These are phyloP conservation scores for Plasmodium knowlesi DNA, from an alignment of 169 alveolate genomes.

Conservation along the genomic window DNA sequence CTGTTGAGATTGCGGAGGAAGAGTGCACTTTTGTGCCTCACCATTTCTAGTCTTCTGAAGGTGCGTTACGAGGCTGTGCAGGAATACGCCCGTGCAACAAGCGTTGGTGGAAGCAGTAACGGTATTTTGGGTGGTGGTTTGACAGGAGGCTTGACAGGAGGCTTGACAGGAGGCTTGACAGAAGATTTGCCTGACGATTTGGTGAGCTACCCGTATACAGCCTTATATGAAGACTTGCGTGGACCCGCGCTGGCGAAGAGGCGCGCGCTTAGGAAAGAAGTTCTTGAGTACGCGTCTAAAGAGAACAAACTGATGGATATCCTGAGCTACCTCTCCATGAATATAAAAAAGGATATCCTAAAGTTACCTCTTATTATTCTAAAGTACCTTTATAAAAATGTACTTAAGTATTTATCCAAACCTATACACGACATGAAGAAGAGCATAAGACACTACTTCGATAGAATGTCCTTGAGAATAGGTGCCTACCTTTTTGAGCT, in stretches of 20 bases:
- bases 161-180: not conserved
- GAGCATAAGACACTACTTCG: slow-evolving; percentile 31
- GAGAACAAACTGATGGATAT: slow-evolving; percentile 17
- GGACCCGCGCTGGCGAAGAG: not conserved
- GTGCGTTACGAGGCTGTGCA: slow-evolving; percentile 17
- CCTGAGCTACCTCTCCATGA: not conserved
- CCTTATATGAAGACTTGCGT: not conserved
- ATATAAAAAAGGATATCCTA: slow-evolving; percentile 3
- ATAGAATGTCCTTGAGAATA: slow-evolving; percentile 31
- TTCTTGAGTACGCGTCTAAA: slow-evolving; percentile 6
- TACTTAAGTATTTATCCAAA: slow-evolving; percentile 26
- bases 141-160: not conserved
- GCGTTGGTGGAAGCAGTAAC: not conserved
- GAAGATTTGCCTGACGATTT: not conserved
- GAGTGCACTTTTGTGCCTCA: slow-evolving; percentile 23
- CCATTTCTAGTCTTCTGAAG: slow-evolving; percentile 35
- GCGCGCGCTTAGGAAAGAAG: slow-evolving; percentile 2
- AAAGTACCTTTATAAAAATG: slow-evolving; percentile 25
- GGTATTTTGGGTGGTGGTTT: not conserved
- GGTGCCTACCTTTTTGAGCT: slow-evolving; percentile 30
- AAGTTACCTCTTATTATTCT: slow-evolving; percentile 26
- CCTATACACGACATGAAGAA: slow-evolving; percentile 69
- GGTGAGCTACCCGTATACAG: not conserved
- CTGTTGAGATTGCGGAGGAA: slow-evolving; percentile 11
- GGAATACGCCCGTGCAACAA: not conserved